Conservation (phyloP, 1,139 yeast species). For the Candida buenavistaensis region DNA sequence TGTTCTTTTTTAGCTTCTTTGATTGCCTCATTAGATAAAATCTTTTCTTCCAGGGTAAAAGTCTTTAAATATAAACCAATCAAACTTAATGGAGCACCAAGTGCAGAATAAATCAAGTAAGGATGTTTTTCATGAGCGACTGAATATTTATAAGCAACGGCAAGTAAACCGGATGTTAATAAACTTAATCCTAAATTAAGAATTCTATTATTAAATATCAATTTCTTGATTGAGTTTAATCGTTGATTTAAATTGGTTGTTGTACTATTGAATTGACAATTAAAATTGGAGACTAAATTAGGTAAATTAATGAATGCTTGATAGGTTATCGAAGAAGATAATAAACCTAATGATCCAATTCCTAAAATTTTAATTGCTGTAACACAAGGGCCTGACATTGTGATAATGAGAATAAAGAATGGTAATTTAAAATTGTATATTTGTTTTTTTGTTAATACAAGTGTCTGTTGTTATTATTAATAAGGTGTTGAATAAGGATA, state of each 20-base stretch:
- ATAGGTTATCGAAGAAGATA: conserved; percentile 41
- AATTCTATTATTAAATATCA: conserved; percentile 27
- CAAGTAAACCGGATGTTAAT: conserved; percentile 39
- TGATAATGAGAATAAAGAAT: not conserved
- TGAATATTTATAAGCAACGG: conserved; percentile 43
- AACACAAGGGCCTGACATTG: conserved; percentile 48
- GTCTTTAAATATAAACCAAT: conserved; percentile 24
- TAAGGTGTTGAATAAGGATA: not conserved
- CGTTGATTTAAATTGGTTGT: conserved; percentile 5
- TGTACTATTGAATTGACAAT: conserved; percentile 9
- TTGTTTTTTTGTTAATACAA: too few species aligned
- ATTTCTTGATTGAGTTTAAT: conserved; percentile 17
- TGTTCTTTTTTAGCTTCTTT: conserved; percentile 10
- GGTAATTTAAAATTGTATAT: not conserved
- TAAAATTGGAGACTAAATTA: conserved; percentile 30
- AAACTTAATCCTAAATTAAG: conserved; percentile 35
- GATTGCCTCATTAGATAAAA: conserved; percentile 18
- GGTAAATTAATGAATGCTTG: conserved; percentile 41
- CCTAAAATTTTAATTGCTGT: conserved; percentile 53
- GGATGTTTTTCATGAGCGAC: conserved; percentile 52
- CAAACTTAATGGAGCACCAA: conserved; percentile 44
- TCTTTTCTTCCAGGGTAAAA: conserved; percentile 17
- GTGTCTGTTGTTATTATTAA: not conserved
- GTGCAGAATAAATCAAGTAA: conserved; percentile 55
- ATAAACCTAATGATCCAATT: conserved; percentile 51